Evolutionary conservation across 2,329 filamentous ascomycete species (phyloP), one percentile per base, ranked within the genome.

Genomic region (Cladosporium velox): DNA sequence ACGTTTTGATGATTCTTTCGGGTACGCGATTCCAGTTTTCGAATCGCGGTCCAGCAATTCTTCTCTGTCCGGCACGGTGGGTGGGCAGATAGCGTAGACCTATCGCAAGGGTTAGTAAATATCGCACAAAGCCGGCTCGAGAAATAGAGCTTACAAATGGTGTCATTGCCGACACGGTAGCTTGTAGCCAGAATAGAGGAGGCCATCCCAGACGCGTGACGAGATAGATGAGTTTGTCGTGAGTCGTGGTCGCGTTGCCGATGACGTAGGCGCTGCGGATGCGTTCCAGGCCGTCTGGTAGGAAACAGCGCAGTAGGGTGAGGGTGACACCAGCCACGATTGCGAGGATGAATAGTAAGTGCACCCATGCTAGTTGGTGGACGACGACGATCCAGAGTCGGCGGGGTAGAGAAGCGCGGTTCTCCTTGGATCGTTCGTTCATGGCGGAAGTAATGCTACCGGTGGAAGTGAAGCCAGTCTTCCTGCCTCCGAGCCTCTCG

Each of bases 141-240:
- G 24, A 3, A 54, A 32, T 14, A 11, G 6, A 32, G 5, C 51
- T 32, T 54, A 55, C 79, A 55, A 90, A 80, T 0, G 87, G 87
- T 2, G 65, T 57, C 61, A 68, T 54, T 7, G 61, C 63, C 1
- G 67, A 68, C 18, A 51, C 64, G 6, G 66, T 32, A 59, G 66
- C 55, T 47, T 68, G 65, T 12, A 87, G 71, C 77, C 86, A 88
- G 0, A 85, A 84, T 52, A 88, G 71, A 0, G 87, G 87, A 6
- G 86, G 86, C 87, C 87, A 89, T 77, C 85, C 85, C 14, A 85
- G 85, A 72, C 88, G 86, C 0, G 86, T 87, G 49, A 89, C 73
- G 4, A 89, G 77, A 69, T 81, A 82, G 58, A 84, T 72, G 18
- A 87, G 77, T 21, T 51, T 64, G 28, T 64, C 61, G 18, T 57